A percentile compares a stretch with the other conserved stretches of the same genome.
Conservation (phyloP, 148 eudicot genomes). For the Spergularia marina region DNA sequence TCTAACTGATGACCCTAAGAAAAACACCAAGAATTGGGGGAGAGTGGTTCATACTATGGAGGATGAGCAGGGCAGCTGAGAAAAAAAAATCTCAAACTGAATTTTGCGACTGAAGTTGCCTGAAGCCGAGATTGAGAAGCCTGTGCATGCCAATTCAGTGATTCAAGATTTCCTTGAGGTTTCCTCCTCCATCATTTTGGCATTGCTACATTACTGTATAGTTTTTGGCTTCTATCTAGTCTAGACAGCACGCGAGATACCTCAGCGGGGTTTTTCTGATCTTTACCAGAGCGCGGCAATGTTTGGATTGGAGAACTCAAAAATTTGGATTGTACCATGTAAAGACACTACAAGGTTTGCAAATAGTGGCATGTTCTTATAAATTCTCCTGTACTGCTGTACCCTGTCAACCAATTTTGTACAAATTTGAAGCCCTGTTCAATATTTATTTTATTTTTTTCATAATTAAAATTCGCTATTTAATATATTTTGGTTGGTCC, state of each 20-base stretch:
- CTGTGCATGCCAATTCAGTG: neutral
- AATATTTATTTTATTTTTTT: too few species aligned
- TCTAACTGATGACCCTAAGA: conserved; percentile 85
- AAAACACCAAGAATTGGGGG: conserved; percentile 72
- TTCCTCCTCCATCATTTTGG: neutral
- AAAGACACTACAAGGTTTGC: neutral
- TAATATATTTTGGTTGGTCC: too few species aligned
- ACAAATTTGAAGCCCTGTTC: too few species aligned
- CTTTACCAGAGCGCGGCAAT: neutral
- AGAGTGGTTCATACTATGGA: conserved; percentile 62
- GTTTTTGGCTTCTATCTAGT: neutral
- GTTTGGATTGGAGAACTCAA: neutral
- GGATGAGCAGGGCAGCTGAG: conserved; percentile 45
- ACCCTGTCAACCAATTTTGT: too few species aligned
- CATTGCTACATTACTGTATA: conserved; percentile 1
- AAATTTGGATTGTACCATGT: neutral
- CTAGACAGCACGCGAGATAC: neutral
- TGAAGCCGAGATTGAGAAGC: neutral
- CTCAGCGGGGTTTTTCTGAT: neutral
- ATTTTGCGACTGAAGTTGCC: neutral
- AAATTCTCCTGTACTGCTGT: too few species aligned
- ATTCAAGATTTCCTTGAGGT: neutral
- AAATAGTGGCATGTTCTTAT: neutral
- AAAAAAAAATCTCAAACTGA: neutral
- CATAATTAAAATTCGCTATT: too few species aligned